Evolutionary conservation across 148 eudicot species (phyloP).

Genomic region (Rhododendron molle): DNA sequence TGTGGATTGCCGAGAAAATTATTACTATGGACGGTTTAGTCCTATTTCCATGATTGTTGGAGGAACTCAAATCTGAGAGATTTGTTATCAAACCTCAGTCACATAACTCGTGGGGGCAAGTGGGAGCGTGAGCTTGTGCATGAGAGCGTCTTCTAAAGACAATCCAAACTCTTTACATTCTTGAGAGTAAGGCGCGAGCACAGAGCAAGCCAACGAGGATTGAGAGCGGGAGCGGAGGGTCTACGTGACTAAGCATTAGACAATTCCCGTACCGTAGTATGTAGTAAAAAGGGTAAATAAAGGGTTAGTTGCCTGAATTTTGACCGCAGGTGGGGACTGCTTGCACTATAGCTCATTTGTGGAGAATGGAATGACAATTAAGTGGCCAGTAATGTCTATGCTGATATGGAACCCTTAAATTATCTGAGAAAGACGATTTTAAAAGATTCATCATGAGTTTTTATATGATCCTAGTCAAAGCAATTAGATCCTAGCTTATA

Average conservation of each 20-base stretch:
- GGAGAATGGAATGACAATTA: not conserved
- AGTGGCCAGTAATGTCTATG: not conserved
- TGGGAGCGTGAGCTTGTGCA: not conserved
- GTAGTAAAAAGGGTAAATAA: not conserved
- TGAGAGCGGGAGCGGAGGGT: not conserved
- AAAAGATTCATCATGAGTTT: not conserved
- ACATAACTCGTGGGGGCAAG: not conserved
- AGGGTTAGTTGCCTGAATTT: not conserved
- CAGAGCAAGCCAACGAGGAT: not conserved
- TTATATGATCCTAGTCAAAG: not conserved
- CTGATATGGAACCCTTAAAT: not conserved
- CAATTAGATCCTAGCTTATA: not conserved
- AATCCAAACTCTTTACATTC: not conserved
- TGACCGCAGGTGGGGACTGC: not conserved
- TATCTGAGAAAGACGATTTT: not conserved
- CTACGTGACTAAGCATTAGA: not conserved
- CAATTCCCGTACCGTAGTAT: not conserved
- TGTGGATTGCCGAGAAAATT: not conserved
- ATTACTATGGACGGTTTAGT: not conserved
- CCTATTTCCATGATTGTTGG: not conserved
- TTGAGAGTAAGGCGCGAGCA: not conserved
- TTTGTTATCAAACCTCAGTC: not conserved
- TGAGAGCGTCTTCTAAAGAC: not conserved
- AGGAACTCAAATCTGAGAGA: not conserved
- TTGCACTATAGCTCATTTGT: not conserved